phyloP scores from a whole-genome alignment of 768 basidiomycete genomes.

The Lepiota venenata region DNA sequence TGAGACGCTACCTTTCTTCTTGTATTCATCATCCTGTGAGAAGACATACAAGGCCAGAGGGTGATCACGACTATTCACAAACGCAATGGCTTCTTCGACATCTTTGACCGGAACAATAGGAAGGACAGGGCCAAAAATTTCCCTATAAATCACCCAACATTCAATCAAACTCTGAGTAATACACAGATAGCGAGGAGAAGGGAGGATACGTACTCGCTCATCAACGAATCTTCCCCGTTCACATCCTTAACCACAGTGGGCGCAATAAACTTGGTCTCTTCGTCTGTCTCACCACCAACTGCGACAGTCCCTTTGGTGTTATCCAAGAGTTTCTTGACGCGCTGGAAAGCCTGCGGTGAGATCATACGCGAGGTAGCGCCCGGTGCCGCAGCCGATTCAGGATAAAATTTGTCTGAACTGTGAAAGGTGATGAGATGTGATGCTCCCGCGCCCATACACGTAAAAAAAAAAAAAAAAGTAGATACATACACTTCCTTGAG shows the following conservation, averaged over 20 bases:
- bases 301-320: conserved; percentile 63
- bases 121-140: conserved; percentile 82
- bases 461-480: not conserved
- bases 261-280: conserved; percentile 57
- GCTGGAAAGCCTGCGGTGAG: conserved; percentile 40
- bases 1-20: conserved; percentile 49
- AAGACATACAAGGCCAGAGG: conserved; percentile 82
- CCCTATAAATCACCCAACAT: conserved; percentile 36
- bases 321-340: conserved; percentile 62
- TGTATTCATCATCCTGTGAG: conserved; percentile 52
- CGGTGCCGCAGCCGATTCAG: conserved; percentile 42
- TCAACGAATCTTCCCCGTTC: conserved; percentile 59
- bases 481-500: conserved; percentile 38
- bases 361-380: conserved; percentile 52
- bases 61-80: conserved; percentile 63
- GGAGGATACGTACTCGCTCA: conserved; percentile 59
- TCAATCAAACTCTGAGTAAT: not conserved
- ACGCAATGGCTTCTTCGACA: conserved; percentile 68
- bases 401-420: conserved; percentile 57
- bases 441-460: not conserved
- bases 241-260: conserved; percentile 73
- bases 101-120: conserved; percentile 71
- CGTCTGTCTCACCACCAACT: conserved; percentile 60
- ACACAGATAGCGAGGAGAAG: not conserved
- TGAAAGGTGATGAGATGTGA: not conserved